A percentile compares a stretch with the other conserved stretches of the same genome.
phyloP scores from a whole-genome alignment of 1,284 basidiomycete genomes.

The Cutaneotrichosporon spelunceum region DNA sequence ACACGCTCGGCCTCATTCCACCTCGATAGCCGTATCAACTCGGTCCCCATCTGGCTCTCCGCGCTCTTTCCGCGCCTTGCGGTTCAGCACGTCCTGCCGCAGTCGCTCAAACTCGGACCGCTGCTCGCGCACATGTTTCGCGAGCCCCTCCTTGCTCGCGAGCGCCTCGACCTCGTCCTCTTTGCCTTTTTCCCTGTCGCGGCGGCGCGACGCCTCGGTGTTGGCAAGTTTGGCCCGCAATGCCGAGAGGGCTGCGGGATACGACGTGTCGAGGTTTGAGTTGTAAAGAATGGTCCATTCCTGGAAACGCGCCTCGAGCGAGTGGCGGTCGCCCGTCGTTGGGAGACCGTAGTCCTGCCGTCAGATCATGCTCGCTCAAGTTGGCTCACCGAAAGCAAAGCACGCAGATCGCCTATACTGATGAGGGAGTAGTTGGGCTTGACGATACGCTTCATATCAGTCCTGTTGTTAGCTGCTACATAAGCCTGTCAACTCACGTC shows the following conservation, averaged over 20 bases:
- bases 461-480: constrained; percentile 23
- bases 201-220: constrained; percentile 33
- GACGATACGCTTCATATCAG: constrained; percentile 41
- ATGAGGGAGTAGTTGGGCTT: constrained; percentile 50
- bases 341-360: constrained; percentile 40
- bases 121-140: constrained; percentile 39
- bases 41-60: constrained; percentile 5
- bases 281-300: constrained; percentile 51
- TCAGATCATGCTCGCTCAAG: background rate
- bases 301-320: constrained; percentile 39
- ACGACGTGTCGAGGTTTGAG: constrained; percentile 48
- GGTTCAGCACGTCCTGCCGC: constrained; percentile 39
- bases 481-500: constrained; percentile 16
- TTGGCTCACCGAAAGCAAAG: constrained; percentile 31
- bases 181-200: constrained; percentile 45
- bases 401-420: constrained; percentile 38
- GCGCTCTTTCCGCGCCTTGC: constrained; percentile 29
- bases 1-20: constrained; percentile 29
- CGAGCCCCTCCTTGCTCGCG: constrained; percentile 35
- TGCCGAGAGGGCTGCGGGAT: constrained; percentile 40
- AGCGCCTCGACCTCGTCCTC: constrained; percentile 37
- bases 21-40: constrained; percentile 40
- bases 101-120: constrained; percentile 43
- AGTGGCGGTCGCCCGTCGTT: constrained; percentile 41
- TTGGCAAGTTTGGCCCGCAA: constrained; percentile 40